Evolutionary conservation across 1,139 yeast genomes (phyloP).

Genomic region (Diutina catenulata): DNA sequence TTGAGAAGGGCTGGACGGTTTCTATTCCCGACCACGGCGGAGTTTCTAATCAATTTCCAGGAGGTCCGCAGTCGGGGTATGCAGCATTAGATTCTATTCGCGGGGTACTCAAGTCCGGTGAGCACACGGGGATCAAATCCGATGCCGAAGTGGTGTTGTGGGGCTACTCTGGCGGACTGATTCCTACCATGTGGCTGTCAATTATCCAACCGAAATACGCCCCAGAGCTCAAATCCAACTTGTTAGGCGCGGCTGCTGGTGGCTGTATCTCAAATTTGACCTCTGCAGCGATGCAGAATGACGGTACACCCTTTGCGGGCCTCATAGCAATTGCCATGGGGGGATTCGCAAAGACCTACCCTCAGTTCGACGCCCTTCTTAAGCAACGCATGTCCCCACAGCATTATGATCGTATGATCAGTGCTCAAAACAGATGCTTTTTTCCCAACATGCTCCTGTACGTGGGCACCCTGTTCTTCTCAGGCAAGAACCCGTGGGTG

Average conservation of each 20-base stretch:
- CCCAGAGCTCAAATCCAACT: neutral
- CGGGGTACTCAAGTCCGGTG: slow-evolving; percentile 9
- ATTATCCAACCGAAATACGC: neutral
- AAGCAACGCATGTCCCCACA: neutral
- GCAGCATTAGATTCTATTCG: slow-evolving; percentile 10
- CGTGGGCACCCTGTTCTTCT: neutral
- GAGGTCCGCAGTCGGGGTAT: slow-evolving; percentile 9
- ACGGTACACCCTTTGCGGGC: slow-evolving; percentile 1
- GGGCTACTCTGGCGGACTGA: slow-evolving; percentile 12
- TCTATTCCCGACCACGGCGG: slow-evolving; percentile 11
- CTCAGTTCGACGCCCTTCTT: neutral
- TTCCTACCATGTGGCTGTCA: slow-evolving; percentile 5
- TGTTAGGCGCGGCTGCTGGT: neutral
- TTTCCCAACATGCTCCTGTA: neutral
- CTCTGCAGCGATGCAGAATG: neutral
- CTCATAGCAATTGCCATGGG: slow-evolving; percentile 4
- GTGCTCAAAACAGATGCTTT: neutral
- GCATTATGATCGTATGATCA: neutral
- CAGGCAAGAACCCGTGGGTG: neutral
- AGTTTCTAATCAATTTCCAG: slow-evolving; percentile 8
- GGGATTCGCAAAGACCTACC: slow-evolving; percentile 3
- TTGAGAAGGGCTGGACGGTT: slow-evolving; percentile 10
- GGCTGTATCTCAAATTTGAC: neutral
- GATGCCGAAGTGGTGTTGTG: slow-evolving; percentile 12
- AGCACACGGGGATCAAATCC: slow-evolving; percentile 9